Conservation (phyloP, 176 grass and related monocot species). For the Musa schizocarpa region DNA sequence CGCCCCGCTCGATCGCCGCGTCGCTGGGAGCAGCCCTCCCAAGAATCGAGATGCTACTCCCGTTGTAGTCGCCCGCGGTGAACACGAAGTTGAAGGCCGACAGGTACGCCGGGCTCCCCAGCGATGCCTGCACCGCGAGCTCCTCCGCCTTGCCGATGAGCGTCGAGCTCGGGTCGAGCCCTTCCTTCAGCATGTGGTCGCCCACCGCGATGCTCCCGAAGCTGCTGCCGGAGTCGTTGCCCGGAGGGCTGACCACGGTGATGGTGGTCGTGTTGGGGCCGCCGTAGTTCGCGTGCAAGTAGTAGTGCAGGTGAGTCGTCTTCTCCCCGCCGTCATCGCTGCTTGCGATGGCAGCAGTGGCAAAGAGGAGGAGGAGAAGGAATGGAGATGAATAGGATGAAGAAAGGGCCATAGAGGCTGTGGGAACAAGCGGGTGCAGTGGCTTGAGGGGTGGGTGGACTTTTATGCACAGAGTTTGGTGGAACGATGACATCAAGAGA, state of each 20-base stretch:
- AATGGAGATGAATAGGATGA: too few species aligned
- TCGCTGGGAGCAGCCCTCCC: conserved; percentile 13
- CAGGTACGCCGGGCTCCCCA: conserved; percentile 11
- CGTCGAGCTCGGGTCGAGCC: conserved; percentile 5
- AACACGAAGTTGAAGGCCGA: conserved; percentile 27
- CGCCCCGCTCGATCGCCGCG: conserved; percentile 26
- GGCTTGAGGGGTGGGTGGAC: too few species aligned
- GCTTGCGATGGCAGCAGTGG: not conserved
- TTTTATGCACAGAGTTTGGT: too few species aligned
- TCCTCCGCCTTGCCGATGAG: conserved; percentile 28
- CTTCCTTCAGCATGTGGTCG: conserved; percentile 36
- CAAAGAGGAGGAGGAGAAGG: not conserved
- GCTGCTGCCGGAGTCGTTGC: not conserved
- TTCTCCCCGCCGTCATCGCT: not conserved
- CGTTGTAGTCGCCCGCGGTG: conserved; percentile 21
- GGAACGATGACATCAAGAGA: too few species aligned
- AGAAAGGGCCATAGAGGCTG: too few species aligned
- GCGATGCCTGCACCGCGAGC: conserved; percentile 10
- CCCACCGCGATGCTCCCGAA: conserved; percentile 12
- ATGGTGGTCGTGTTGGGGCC: conserved; percentile 14
- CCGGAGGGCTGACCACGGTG: not conserved
- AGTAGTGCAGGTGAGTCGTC: not conserved
- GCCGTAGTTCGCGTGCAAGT: conserved; percentile 19
- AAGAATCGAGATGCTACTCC: conserved; percentile 22
- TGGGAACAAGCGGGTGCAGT: too few species aligned